Percentiles rank a stretch among this genome's conserved stretches.
Conservation (phyloP, 1,284 basidiomycete genomes). For the Limonomyces culmigenus region DNA sequence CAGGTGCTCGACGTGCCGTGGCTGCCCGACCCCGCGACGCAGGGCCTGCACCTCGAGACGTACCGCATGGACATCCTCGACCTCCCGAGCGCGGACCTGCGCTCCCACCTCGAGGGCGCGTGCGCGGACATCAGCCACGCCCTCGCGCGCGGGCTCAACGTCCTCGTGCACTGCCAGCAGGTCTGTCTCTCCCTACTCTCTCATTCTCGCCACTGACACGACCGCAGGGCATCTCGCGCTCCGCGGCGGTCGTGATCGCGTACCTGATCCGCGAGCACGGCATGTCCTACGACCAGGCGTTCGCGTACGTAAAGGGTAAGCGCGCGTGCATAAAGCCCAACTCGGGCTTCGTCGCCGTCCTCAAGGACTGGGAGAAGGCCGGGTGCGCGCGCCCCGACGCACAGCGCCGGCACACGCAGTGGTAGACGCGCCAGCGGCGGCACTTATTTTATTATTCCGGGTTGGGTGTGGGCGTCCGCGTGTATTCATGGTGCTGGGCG, state of each 20-base stretch:
- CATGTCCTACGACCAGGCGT: conserved; percentile 50
- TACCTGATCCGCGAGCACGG: conserved; percentile 47
- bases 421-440: too few relatives aligned
- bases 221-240: conserved; percentile 50
- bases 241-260: conserved; percentile 47
- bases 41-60: conserved; percentile 12
- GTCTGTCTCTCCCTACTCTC: too few relatives aligned
- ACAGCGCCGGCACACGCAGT: too few relatives aligned
- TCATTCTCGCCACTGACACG: background rate
- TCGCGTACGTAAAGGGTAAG: conserved; percentile 34
- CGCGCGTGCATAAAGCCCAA: conserved; percentile 59
- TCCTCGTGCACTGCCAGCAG: conserved; percentile 55
- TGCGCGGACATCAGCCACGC: conserved; percentile 37
- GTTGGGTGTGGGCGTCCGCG: too few relatives aligned
- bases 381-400: conserved; percentile 5
- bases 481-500: too few relatives aligned
- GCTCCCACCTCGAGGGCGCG: conserved; percentile 34
- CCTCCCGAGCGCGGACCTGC: conserved; percentile 30
- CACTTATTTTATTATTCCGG: too few relatives aligned
- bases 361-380: conserved; percentile 9
- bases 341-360: conserved; percentile 24
- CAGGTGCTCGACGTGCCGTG: conserved; percentile 58
- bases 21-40: conserved; percentile 30
- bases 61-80: conserved; percentile 53
- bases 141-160: conserved; percentile 29